phyloP scores from a whole-genome alignment of 1,284 basidiomycete species.

The Porodaedalea pini region DNA sequence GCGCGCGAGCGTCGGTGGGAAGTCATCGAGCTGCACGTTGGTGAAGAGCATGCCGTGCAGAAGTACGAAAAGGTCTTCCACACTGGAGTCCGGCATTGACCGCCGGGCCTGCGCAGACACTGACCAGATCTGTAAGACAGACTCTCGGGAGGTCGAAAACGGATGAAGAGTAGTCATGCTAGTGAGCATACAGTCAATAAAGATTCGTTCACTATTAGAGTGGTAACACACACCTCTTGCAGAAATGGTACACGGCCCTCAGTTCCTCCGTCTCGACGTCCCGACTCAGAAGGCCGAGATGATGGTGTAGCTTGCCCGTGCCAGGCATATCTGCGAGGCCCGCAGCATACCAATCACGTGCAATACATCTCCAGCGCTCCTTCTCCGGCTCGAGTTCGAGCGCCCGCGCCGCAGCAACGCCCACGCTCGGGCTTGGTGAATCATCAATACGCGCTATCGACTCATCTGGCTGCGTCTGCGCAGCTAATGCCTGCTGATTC shows the following conservation, averaged over 20 bases:
- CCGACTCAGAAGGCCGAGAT: conserved; percentile 84
- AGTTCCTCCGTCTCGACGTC: conserved; percentile 83
- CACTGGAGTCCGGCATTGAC: conserved; percentile 71
- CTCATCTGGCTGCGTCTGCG: conserved; percentile 36
- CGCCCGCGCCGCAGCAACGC: conserved; percentile 78
- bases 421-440: conserved; percentile 75
- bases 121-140: conserved; percentile 83
- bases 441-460: conserved; percentile 59
- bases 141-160: conserved; percentile 83
- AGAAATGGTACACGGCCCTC: conserved; percentile 88
- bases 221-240: conserved; percentile 72
- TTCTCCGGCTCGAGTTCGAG: conserved; percentile 90
- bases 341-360: conserved; percentile 89
- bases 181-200: conserved; percentile 18
- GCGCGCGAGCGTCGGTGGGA: conserved; percentile 73
- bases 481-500: conserved; percentile 44
- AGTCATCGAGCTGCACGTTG: conserved; percentile 90
- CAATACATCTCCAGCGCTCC: conserved; percentile 88
- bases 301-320: conserved; percentile 89
- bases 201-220: conserved; percentile 10
- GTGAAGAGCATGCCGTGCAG: conserved; percentile 97
- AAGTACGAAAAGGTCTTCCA: conserved; percentile 83
- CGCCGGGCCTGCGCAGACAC: conserved; percentile 67
- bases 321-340: conserved; percentile 88
- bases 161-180: conserved; percentile 90